Evolutionary conservation across 495 filamentous ascomycete genomes (phyloP), one percentile per base, ranked within the genome.

Genomic region (Aspergillus cristatus): DNA sequence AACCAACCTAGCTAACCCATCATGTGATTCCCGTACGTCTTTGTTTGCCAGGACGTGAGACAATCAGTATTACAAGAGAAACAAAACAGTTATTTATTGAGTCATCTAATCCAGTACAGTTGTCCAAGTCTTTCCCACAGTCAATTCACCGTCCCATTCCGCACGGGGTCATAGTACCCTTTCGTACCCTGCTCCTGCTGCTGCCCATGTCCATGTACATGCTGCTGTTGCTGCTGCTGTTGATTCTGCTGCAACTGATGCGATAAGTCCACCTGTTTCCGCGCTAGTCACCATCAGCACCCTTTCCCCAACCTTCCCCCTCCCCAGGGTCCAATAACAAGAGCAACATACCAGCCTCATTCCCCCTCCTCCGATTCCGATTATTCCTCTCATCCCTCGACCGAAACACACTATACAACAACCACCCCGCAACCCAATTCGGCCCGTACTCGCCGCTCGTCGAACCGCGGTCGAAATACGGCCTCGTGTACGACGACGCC

Each of bases 371-470:
- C 40, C 54, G 51, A 53, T 66, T 68, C 14, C 65, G 63, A 53
- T 68, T 71, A 52, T 77, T 77, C 13, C 73, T 54, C 17, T 66
- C 68, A 55, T 77, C 73, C 22, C 73, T 59, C 11, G 72, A 75
- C 13, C 73, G 71, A 51, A 75, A 77, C 14, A 75, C 71, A 42
- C 71, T 72, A 37, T 77, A 77, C 31, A 77, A 44, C 53, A 75
- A 65, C 73, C 73, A 77, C 11, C 62, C 60, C 6, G 71, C 65
- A 6, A 77, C 68, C 73, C 73, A 77, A 41, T 77, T 77, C 6
- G 69, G 68, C 7, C 65, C 70, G 29, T 64, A 57, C 44, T 68
- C 63, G 34, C 62, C 63, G 15, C 44, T 49, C 0, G 61, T 63
- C 3, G 42, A 45, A 10, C 67, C 69, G 10, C 42, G 48, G 13